Percentiles rank a stretch among this genome's conserved stretches.
These are phyloP conservation scores for Pseudopithomyces maydicus DNA, from an alignment of 2,329 filamentous ascomycete species.

Conservation along the genomic window DNA sequence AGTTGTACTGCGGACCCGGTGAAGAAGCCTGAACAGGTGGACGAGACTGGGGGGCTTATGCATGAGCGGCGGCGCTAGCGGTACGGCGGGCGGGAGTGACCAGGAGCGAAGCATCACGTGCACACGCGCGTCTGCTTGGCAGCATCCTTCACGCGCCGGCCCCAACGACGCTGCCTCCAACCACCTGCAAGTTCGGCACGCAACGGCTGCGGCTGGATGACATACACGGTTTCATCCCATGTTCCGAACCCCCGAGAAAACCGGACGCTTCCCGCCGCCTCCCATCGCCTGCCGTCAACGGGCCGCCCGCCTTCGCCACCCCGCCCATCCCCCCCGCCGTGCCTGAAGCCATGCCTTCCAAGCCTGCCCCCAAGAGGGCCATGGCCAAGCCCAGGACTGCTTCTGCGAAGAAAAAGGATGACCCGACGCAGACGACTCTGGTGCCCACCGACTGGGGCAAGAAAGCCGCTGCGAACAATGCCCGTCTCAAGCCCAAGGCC, in stretches of 20 bases:
- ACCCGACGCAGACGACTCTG: conserved; percentile 39
- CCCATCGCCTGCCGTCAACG: conserved; percentile 50
- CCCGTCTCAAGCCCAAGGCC: conserved; percentile 42
- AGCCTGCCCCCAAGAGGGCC: conserved; percentile 27
- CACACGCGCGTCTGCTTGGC: conserved; percentile 1
- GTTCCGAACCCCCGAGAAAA: conserved; percentile 61
- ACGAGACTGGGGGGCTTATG: conserved; percentile 24
- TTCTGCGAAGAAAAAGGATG: conserved; percentile 24
- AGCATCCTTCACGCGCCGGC: not conserved
- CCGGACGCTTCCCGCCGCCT: conserved; percentile 35
- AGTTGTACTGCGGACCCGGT: not conserved
- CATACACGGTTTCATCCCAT: conserved; percentile 38
- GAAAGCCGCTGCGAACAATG: conserved; percentile 36
- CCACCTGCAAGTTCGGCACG: not conserved
- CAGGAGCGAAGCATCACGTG: conserved; percentile 3
- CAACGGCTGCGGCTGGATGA: not conserved
- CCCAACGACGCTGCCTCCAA: not conserved
- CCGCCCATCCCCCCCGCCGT: conserved; percentile 19
- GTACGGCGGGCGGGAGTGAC: not conserved
- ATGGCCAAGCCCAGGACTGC: conserved; percentile 18
- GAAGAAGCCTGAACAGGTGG: too few relatives aligned
- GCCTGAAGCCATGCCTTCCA: conserved; percentile 27
- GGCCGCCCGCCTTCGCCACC: conserved; percentile 61
- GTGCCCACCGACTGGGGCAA: conserved; percentile 37
- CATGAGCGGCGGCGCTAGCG: conserved; percentile 20